Conservation (phyloP, 768 basidiomycete species). For the Paxillus ammoniavirescens region DNA sequence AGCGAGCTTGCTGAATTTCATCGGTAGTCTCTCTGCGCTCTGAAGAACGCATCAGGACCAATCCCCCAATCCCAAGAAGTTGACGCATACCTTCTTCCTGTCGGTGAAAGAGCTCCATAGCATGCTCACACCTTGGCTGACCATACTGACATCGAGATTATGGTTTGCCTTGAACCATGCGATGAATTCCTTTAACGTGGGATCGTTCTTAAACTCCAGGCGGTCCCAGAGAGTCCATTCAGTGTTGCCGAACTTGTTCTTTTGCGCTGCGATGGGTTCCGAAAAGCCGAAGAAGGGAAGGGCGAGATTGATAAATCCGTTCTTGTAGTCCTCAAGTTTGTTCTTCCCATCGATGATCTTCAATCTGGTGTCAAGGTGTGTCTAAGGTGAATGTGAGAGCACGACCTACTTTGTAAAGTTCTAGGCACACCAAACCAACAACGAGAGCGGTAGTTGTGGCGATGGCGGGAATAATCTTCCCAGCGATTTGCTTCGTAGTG, state of each 20-base stretch:
- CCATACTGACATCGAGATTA: slow-evolving; percentile 89
- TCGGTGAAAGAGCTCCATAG: slow-evolving; percentile 93
- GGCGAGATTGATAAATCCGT: slow-evolving; percentile 97
- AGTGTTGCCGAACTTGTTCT: slow-evolving; percentile 81
- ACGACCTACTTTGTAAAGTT: slow-evolving; percentile 84
- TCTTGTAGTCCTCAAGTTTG: slow-evolving; percentile 94
- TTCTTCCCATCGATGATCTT: slow-evolving; percentile 95
- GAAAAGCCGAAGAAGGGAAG: slow-evolving; percentile 99
- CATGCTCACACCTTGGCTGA: slow-evolving; percentile 97
- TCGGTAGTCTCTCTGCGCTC: slow-evolving; percentile 83
- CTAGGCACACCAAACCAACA: slow-evolving; percentile 93
- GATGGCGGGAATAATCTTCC: slow-evolving; percentile 99
- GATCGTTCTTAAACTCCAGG: slow-evolving; percentile 88
- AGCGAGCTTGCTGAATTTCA: slow-evolving; percentile 90
- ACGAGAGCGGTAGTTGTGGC: slow-evolving; percentile 97
- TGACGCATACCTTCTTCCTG: slow-evolving; percentile 76
- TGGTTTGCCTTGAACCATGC: slow-evolving; percentile 82
- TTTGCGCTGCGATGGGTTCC: slow-evolving; percentile 88
- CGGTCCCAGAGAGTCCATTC: slow-evolving; percentile 99
- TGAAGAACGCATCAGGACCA: slow-evolving; percentile 31
- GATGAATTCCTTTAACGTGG: slow-evolving; percentile 83
- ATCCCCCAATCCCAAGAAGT: background rate
- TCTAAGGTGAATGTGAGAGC: background rate
- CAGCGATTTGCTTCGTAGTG: slow-evolving; percentile 95
- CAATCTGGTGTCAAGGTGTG: background rate